Evolutionary conservation across 306 rosid genomes (phyloP).

Genomic region (Senna siamea): DNA sequence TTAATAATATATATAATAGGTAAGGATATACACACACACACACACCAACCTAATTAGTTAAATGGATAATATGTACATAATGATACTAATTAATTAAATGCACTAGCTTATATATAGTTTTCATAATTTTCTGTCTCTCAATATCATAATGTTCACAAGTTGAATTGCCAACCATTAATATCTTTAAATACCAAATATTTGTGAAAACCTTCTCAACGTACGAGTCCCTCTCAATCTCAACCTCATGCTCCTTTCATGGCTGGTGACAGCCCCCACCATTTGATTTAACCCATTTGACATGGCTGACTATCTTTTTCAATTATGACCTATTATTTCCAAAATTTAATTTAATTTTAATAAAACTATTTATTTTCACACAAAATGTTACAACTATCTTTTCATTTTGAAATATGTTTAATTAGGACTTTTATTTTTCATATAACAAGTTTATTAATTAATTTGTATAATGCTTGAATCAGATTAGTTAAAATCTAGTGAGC

Average conservation of each 20-base stretch:
- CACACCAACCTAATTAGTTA: background rate
- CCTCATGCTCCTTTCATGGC: conserved; percentile 46
- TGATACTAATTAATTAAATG: background rate
- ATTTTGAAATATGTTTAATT: background rate
- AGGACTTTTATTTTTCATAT: background rate
- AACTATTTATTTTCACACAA: background rate
- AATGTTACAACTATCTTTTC: no score
- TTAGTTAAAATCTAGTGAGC: no score
- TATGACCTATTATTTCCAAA: conserved; percentile 20
- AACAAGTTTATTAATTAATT: no score
- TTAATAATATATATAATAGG: background rate
- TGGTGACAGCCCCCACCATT: conserved; percentile 39
- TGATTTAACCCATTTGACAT: conserved; percentile 37
- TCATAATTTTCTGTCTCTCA: background rate
- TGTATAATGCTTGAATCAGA: no score
- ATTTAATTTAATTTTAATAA: background rate
- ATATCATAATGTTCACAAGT: background rate
- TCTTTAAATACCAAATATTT: background rate
- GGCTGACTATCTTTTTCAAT: conserved; percentile 39
- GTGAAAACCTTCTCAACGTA: background rate
- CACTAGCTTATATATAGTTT: no score
- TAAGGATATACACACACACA: no score
- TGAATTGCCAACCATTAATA: conserved; percentile 15
- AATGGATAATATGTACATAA: background rate
- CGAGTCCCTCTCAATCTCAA: conserved; percentile 41